These are phyloP conservation scores for Corymbia maculata DNA, from an alignment of 345 rosid species.

Conservation along the genomic window DNA sequence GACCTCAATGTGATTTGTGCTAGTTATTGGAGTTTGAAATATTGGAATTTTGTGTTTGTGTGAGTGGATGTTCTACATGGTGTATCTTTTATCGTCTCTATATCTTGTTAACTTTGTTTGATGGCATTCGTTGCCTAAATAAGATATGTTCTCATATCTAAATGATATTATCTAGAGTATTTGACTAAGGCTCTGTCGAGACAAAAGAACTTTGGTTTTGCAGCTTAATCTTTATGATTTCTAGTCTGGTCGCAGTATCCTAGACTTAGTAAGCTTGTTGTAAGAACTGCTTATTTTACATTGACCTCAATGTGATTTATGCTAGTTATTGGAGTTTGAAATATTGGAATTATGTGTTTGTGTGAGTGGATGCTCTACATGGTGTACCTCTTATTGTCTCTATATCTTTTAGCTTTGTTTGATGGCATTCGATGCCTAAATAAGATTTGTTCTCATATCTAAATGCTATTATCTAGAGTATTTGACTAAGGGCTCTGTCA, in stretches of 20 bases:
- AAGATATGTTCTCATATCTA: neutral
- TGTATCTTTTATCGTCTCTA: neutral
- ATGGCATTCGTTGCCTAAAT: neutral
- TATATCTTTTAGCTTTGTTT: neutral
- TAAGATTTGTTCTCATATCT: neutral
- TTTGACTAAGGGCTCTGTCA: neutral
- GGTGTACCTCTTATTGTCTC: neutral
- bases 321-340: neutral
- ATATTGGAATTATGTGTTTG: neutral
- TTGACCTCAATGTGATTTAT: neutral
- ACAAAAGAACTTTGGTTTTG: neutral
- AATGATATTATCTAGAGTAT: neutral
- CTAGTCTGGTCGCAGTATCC: neutral
- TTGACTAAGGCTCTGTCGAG: neutral
- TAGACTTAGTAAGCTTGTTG: neutral
- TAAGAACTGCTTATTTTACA: neutral
- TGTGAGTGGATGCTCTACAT: neutral
- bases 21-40: neutral
- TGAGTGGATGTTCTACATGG: neutral
- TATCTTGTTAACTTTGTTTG: neutral
- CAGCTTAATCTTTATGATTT: neutral
- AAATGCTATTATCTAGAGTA: neutral
- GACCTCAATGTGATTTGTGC: neutral
- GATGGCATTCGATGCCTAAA: neutral
- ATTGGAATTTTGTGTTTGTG: neutral